Percentiles rank a stretch among this genome's conserved stretches.
phyloP scores from a whole-genome alignment of 2,329 filamentous ascomycete species.

The Aspergillus sp. region DNA sequence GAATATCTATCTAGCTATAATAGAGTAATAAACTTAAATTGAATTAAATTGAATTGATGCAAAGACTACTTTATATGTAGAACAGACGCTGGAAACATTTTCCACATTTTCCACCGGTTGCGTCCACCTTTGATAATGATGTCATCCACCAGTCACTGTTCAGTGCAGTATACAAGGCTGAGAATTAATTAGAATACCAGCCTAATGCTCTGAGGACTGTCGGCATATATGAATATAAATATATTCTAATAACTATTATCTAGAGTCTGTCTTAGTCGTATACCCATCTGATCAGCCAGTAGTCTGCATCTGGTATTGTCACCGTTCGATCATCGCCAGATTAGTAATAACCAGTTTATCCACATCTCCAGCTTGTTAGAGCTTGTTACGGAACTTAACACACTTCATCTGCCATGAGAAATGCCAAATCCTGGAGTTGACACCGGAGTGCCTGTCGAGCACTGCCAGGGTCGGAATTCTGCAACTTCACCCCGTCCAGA shows the following conservation, averaged over 20 bases:
- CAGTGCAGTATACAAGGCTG: background rate
- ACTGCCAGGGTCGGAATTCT: background rate
- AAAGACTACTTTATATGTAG: background rate
- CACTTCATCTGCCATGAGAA: background rate
- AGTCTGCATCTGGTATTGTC: background rate
- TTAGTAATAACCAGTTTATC: background rate
- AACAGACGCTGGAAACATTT: background rate
- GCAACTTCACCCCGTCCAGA: background rate
- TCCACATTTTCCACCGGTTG: background rate
- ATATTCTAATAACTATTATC: background rate
- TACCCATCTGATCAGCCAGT: background rate
- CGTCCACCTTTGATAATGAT: background rate
- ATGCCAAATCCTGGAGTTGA: background rate
- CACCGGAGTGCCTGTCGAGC: background rate
- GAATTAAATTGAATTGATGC: background rate
- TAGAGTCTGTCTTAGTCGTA: background rate
- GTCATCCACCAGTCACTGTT: background rate
- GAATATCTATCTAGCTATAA: too few species aligned
- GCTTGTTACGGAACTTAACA: background rate
- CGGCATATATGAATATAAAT: too few species aligned
- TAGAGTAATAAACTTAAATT: too few species aligned
- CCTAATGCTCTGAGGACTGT: too few species aligned
- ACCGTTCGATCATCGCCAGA: background rate
- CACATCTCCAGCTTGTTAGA: background rate
- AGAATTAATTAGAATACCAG: background rate